A percentile compares a stretch with the other conserved stretches of the same genome.
Evolutionary conservation across 2,329 filamentous ascomycete genomes (phyloP).

Genomic region (Pestalotiopsis sp.): DNA sequence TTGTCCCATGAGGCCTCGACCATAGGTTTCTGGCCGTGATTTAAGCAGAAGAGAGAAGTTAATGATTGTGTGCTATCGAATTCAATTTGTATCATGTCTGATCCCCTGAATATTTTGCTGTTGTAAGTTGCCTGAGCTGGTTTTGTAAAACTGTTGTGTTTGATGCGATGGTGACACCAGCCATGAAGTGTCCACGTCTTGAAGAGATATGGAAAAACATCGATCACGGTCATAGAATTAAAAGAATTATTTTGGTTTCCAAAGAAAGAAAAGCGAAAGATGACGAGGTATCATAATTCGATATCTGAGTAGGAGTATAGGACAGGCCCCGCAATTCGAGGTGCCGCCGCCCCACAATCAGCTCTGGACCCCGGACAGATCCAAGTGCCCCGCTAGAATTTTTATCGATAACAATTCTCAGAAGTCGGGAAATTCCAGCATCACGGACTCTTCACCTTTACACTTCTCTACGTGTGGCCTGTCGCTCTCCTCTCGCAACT

Average conservation of each 20-base stretch:
- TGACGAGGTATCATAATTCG: neutral
- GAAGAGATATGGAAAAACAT: too few relatives aligned
- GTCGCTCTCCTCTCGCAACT: neutral
- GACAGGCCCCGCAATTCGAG: neutral
- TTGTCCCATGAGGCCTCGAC: conserved; percentile 2
- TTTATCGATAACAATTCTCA: conserved; percentile 3
- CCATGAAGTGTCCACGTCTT: neutral
- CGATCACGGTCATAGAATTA: neutral
- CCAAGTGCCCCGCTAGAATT: conserved; percentile 12
- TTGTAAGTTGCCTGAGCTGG: too few relatives aligned
- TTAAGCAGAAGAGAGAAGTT: too few relatives aligned
- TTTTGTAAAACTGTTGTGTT: too few relatives aligned
- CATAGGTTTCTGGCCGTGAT: neutral
- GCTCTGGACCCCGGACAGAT: neutral
- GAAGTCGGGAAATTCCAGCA: conserved; percentile 15
- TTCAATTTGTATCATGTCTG: too few relatives aligned
- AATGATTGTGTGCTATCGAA: too few relatives aligned
- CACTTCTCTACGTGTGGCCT: neutral
- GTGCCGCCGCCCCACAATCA: neutral
- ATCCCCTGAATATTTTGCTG: too few relatives aligned
- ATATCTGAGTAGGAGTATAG: neutral
- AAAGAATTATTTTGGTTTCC: neutral
- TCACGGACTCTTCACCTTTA: neutral
- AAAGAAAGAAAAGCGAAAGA: neutral
- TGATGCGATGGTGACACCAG: neutral